Evolutionary conservation across 164 flowering plant species (phyloP).

Genomic region (Protea cynaroides): DNA sequence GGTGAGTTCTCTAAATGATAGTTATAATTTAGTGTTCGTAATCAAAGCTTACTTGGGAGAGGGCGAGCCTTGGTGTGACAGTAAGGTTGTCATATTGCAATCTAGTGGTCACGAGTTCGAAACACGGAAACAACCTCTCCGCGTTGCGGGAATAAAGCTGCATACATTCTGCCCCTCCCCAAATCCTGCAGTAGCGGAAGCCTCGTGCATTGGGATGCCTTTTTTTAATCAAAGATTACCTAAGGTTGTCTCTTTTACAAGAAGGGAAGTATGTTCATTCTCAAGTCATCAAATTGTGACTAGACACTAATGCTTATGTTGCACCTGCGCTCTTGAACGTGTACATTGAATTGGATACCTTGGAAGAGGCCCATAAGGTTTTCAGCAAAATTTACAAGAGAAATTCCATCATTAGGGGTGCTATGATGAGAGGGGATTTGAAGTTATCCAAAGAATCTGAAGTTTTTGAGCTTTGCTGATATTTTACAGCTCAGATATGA

Average conservation of each 20-base stretch:
- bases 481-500: slow-evolving; percentile 17
- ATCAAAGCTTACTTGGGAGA: slow-evolving; percentile 18
- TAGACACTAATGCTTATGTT: slow-evolving; percentile 11
- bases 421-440: slow-evolving; percentile 15
- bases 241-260: slow-evolving; percentile 3
- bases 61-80: too few relatives aligned
- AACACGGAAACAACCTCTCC: too few relatives aligned
- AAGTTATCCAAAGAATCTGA: slow-evolving; percentile 12
- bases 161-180: too few relatives aligned
- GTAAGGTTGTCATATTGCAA: too few relatives aligned
- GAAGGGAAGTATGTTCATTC: slow-evolving; percentile 13
- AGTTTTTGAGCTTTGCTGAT: slow-evolving; percentile 16
- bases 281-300: slow-evolving; percentile 9
- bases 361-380: slow-evolving; percentile 13
- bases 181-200: too few relatives aligned
- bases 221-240: too few relatives aligned
- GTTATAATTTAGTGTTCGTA: slow-evolving; percentile 16
- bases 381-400: slow-evolving; percentile 9
- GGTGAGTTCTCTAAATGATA: too few relatives aligned
- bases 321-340: slow-evolving; percentile 12
- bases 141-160: too few relatives aligned
- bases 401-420: slow-evolving; percentile 13
- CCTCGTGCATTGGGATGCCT: too few relatives aligned
- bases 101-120: too few relatives aligned
- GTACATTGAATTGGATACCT: slow-evolving; percentile 11